phyloP scores from a whole-genome alignment of 2,329 filamentous ascomycete species.

The Fusarium guadeloupense region DNA sequence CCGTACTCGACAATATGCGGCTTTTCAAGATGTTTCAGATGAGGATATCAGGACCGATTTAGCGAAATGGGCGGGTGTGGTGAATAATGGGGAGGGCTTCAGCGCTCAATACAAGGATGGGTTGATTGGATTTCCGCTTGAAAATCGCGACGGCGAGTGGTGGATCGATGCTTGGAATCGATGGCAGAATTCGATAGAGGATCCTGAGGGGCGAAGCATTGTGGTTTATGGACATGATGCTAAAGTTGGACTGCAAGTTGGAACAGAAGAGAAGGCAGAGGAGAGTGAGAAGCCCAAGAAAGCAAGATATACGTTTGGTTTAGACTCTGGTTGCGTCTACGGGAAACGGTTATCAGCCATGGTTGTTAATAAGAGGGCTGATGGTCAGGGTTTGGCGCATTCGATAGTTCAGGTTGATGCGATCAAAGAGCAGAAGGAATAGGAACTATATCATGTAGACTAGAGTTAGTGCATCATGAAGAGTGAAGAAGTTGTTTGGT shows the following conservation, averaged over 20 bases:
- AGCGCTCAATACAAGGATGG: background rate
- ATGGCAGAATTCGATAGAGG: constrained; percentile 20
- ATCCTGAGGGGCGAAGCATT: constrained; percentile 56
- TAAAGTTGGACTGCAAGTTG: constrained; percentile 65
- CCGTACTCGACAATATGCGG: constrained; percentile 12
- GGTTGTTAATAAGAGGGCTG: background rate
- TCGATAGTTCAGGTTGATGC: constrained; percentile 22
- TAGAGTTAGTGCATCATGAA: no score
- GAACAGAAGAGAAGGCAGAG: constrained; percentile 32
- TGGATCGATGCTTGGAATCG: constrained; percentile 35
- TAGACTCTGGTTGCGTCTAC: constrained; percentile 82
- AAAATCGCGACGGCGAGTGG: constrained; percentile 24
- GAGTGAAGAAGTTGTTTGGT: no score
- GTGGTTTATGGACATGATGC: constrained; percentile 89
- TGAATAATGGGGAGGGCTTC: constrained; percentile 6
- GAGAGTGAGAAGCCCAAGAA: background rate
- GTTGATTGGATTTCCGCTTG: constrained; percentile 6
- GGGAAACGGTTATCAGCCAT: constrained; percentile 53
- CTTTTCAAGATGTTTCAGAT: constrained; percentile 2
- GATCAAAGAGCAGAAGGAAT: background rate
- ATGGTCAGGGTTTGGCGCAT: constrained; percentile 3
- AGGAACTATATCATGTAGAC: no score
- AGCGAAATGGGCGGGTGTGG: background rate
- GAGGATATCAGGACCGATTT: background rate
- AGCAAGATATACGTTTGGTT: constrained; percentile 74